Percentiles rank a stretch among this genome's conserved stretches.
phyloP scores from a whole-genome alignment of 2,329 filamentous ascomycete genomes.

The Aaosphaeria pasadenensis region DNA sequence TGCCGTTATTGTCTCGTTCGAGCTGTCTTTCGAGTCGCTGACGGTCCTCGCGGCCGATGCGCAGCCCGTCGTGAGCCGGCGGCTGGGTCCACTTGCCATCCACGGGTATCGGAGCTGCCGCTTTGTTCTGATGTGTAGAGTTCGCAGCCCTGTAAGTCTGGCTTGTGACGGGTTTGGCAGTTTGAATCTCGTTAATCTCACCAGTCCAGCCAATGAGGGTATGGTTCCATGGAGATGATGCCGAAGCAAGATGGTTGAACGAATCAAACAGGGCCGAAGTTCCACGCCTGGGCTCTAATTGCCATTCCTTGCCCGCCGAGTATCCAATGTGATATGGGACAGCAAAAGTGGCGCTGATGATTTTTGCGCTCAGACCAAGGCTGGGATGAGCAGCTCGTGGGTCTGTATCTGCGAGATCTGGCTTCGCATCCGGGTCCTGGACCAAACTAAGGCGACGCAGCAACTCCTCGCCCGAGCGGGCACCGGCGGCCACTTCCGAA shows the following conservation, averaged over 20 bases:
- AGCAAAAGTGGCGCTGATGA: slow-evolving; percentile 63
- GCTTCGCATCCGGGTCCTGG: slow-evolving; percentile 32
- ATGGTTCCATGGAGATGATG: slow-evolving; percentile 82
- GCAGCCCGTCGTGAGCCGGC: slow-evolving; percentile 65
- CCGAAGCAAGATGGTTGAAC: slow-evolving; percentile 82
- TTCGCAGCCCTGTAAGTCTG: slow-evolving; percentile 42
- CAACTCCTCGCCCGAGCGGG: slow-evolving; percentile 48
- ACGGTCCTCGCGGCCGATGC: slow-evolving; percentile 68
- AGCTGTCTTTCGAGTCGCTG: slow-evolving; percentile 71
- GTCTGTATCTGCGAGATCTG: slow-evolving; percentile 48
- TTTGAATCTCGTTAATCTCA: slow-evolving; percentile 52
- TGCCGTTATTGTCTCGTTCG: slow-evolving; percentile 68
- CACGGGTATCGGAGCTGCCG: slow-evolving; percentile 76
- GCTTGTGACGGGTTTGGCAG: slow-evolving; percentile 20
- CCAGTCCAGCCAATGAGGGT: slow-evolving; percentile 94
- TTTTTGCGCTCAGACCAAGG: slow-evolving; percentile 57
- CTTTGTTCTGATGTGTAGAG: slow-evolving; percentile 63
- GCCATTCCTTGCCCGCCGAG: slow-evolving; percentile 55
- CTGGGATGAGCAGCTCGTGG: slow-evolving; percentile 55
- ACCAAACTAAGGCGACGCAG: slow-evolving; percentile 52
- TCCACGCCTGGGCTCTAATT: slow-evolving; percentile 73
- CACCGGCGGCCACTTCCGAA: slow-evolving; percentile 43
- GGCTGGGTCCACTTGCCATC: slow-evolving; percentile 60
- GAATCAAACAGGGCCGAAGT: slow-evolving; percentile 92
- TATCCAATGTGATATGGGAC: slow-evolving; percentile 60